Evolutionary conservation across 768 basidiomycete species (phyloP), one percentile per base, ranked within the genome.

Genomic region (Pleurotus djamor): DNA sequence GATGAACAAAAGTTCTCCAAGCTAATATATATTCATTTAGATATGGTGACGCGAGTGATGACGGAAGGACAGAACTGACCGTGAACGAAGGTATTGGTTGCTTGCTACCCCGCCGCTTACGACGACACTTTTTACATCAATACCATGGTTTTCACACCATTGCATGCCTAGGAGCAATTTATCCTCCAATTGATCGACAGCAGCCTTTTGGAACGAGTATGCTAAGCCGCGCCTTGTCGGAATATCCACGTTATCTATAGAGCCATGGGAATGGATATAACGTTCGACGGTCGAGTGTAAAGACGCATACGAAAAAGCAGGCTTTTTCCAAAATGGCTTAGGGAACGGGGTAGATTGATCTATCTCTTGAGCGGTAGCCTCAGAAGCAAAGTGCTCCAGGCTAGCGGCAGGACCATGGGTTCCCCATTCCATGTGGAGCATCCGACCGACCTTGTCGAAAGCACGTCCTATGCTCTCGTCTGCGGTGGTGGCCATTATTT

Each of bases 101-200:
- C 92, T 93, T 13, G 96, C 96, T 0, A 99, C 96, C 1, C 96
- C 96, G 0, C 96, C 96, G 60, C 93, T 94, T 13, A 91, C 86
- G 1, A 97, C 92, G 28, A 98, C 63, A 57, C 87, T 77, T 9
- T 69, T 71, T 3, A 92, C 72, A 6, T 65, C 55, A 0, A 86
- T 69, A n/a, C 74, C 79, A 21, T 77, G 65, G 7, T 66, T 59
- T 54, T 64, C 57, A 60, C 84, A 85, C 75, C 70, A 74, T 21
- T 73, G 65, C 41, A 87, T 61, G 0, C 77, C 88, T 17, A 90
- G 72, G 2, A 69, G 57, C 8, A 96, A 74, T 72, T 96, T 97
- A 48, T 85, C 83, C 65, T 86, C 86, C 0, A 98, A 76, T 54
- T 96, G 94, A 6, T 68, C 75, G 4, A 91, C 82, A 0, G 87